Evolutionary conservation across 352 stramenopile genomes (phyloP).

Genomic region (Pythium vanterpoolii): DNA sequence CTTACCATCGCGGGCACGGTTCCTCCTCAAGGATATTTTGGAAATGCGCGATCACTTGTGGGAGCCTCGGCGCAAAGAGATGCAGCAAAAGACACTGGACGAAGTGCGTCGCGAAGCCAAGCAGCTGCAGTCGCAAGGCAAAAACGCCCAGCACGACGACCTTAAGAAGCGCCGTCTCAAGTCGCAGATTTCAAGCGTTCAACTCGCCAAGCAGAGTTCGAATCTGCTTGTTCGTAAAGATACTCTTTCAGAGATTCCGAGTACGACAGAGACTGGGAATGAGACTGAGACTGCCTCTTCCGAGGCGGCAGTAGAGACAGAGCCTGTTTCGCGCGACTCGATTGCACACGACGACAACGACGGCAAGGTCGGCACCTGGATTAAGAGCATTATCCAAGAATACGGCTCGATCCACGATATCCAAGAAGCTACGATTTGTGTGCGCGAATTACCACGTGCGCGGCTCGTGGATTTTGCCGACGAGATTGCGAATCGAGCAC

Average conservation of each 20-base stretch:
- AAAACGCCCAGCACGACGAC: slow-evolving; percentile 87
- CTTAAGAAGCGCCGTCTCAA: slow-evolving; percentile 69
- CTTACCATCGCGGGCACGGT: slow-evolving; percentile 72
- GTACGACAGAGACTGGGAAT: neutral
- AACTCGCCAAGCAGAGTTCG: slow-evolving; percentile 78
- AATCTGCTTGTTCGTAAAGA: slow-evolving; percentile 66
- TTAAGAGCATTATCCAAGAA: slow-evolving; percentile 87
- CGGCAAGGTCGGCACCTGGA: slow-evolving; percentile 56
- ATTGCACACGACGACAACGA: slow-evolving; percentile 18
- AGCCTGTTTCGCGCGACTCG: neutral
- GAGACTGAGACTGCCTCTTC: neutral
- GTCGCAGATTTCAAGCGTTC: slow-evolving; percentile 68
- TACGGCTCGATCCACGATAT: slow-evolving; percentile 78
- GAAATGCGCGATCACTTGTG: slow-evolving; percentile 87
- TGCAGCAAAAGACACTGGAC: slow-evolving; percentile 86
- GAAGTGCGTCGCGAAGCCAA: slow-evolving; percentile 81
- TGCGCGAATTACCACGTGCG: slow-evolving; percentile 58
- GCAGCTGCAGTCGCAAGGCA: slow-evolving; percentile 79
- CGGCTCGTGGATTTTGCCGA: slow-evolving; percentile 67
- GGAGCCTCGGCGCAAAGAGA: slow-evolving; percentile 81
- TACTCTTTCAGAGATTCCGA: slow-evolving; percentile 14
- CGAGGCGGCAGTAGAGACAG: neutral
- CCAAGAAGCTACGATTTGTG: slow-evolving; percentile 67
- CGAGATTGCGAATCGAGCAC: slow-evolving; percentile 58
- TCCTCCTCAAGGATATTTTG: slow-evolving; percentile 81